phyloP scores from a whole-genome alignment of 129 eudicot species.

The Escallonia herrerae region DNA sequence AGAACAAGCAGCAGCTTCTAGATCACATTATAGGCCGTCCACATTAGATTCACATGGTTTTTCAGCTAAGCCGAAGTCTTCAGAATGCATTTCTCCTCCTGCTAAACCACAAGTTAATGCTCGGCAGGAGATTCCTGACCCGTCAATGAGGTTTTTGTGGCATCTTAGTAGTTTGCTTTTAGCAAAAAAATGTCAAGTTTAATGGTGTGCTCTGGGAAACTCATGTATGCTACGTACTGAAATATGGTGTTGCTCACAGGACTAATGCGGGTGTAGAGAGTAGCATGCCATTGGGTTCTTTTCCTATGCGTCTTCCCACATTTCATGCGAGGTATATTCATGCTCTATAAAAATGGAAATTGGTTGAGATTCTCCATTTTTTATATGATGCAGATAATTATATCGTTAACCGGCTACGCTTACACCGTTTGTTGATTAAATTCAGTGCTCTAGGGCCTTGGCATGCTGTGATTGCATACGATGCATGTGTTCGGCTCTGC shows the following conservation, averaged over 20 bases:
- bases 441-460: slow-evolving; percentile 74
- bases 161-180: background rate
- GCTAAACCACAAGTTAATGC: slow-evolving; percentile 12
- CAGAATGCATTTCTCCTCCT: slow-evolving; percentile 21
- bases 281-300: slow-evolving; percentile 34
- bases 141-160: slow-evolving; percentile 39
- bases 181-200: background rate
- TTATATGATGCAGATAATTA: background rate
- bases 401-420: background rate
- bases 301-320: slow-evolving; percentile 63
- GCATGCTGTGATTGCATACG: slow-evolving; percentile 80
- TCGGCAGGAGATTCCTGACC: slow-evolving; percentile 26
- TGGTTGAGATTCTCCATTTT: background rate
- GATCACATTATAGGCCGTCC: slow-evolving; percentile 19
- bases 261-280: slow-evolving; percentile 35
- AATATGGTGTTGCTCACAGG: slow-evolving; percentile 13
- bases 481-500: slow-evolving; percentile 83
- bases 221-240: background rate
- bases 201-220: slow-evolving; percentile 1
- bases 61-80: slow-evolving; percentile 18
- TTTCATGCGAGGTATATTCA: slow-evolving; percentile 70
- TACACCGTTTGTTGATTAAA: slow-evolving; percentile 1
- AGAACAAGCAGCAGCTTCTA: slow-evolving; percentile 21
- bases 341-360: background rate
- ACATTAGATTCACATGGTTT: slow-evolving; percentile 19